Conservation (phyloP, 331 rosid genomes). For the Rhamnella rubrinervis region DNA sequence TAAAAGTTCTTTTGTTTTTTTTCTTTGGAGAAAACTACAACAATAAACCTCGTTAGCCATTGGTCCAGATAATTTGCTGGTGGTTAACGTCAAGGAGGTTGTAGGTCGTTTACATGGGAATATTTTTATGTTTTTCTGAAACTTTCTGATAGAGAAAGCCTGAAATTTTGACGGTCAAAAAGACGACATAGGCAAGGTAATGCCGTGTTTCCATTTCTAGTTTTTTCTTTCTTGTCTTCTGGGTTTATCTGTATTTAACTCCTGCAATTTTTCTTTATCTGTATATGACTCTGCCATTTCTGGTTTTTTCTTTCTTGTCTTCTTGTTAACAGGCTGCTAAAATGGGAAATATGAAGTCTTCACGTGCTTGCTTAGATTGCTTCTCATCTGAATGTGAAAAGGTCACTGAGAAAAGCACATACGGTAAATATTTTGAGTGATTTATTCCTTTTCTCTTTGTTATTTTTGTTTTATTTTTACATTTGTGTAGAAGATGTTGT, state of each 20-base stretch:
- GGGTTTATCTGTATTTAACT: background rate
- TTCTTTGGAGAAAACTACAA: too few species aligned
- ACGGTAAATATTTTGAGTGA: conserved; percentile 37
- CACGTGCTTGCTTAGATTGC: conserved; percentile 37
- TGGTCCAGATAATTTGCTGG: too few species aligned
- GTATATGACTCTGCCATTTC: too few species aligned
- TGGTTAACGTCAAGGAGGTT: background rate
- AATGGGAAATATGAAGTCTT: conserved; percentile 44
- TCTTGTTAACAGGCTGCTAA: too few species aligned
- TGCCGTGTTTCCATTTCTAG: background rate
- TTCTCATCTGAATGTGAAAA: conserved; percentile 29
- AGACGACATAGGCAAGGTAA: background rate
- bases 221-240: background rate
- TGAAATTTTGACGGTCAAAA: background rate
- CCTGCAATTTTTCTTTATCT: too few species aligned
- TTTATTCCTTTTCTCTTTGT: background rate
- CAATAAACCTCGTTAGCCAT: too few species aligned
- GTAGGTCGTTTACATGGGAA: background rate
- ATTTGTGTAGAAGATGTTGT: background rate
- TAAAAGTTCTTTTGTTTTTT: too few species aligned
- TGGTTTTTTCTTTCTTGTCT: too few species aligned
- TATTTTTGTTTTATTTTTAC: background rate
- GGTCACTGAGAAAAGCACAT: conserved; percentile 18
- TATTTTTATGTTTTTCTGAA: background rate
- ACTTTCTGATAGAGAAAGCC: background rate